Evolutionary conservation across 2,329 filamentous ascomycete species (phyloP).

Genomic region (Aspergillus japonicus): DNA sequence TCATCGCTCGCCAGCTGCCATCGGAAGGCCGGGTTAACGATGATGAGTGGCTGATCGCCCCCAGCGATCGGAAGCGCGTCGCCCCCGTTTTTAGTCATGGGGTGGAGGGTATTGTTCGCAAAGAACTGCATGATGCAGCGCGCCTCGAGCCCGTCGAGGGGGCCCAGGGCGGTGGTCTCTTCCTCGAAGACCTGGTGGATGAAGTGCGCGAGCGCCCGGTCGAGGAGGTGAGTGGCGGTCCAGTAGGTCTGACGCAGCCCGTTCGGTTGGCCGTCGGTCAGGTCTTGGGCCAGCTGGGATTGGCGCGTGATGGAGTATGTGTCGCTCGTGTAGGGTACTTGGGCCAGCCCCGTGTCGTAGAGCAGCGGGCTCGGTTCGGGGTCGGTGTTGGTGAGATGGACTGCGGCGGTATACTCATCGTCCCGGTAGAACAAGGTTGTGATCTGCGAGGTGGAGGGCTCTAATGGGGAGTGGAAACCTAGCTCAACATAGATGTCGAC

Average conservation of each 20-base stretch:
- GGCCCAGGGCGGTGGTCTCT: background rate
- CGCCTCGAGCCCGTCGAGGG: background rate
- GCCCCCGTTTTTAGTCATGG: constrained; percentile 27
- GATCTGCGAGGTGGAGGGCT: constrained; percentile 33
- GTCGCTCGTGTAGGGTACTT: constrained; percentile 25
- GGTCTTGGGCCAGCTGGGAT: constrained; percentile 29
- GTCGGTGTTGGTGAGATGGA: too few relatives aligned
- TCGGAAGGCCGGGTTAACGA: constrained; percentile 31
- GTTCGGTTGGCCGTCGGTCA: constrained; percentile 18
- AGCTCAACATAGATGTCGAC: constrained; percentile 33
- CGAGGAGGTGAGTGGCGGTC: constrained; percentile 32
- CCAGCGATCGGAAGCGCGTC: constrained; percentile 11
- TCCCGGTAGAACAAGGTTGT: too few relatives aligned
- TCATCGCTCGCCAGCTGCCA: constrained; percentile 37
- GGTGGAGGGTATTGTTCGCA: constrained; percentile 27
- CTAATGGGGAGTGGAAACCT: constrained; percentile 15
- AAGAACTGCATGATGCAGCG: constrained; percentile 35
- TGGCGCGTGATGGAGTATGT: constrained; percentile 35
- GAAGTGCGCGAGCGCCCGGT: constrained; percentile 28
- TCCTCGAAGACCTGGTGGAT: constrained; percentile 6
- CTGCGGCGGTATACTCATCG: too few relatives aligned
- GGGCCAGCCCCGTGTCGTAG: constrained; percentile 28
- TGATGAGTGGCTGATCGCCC: background rate
- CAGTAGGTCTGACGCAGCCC: constrained; percentile 36
- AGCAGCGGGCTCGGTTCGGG: too few relatives aligned